phyloP scores from a whole-genome alignment of 2,329 filamentous ascomycete genomes.

The Sodiomyces alkalinus region DNA sequence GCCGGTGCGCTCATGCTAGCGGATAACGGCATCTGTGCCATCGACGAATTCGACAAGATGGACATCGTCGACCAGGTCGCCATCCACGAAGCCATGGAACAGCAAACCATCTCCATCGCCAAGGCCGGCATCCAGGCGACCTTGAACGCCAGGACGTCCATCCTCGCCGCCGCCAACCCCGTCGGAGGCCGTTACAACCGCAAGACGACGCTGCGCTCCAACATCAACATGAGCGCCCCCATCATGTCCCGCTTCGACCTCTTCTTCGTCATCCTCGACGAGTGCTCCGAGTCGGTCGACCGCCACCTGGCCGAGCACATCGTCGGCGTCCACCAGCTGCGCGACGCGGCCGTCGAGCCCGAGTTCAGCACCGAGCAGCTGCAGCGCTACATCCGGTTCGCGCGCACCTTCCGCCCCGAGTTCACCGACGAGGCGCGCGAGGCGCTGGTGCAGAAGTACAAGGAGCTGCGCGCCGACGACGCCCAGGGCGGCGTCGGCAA shows the following conservation, averaged over 20 bases:
- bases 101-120: slow-evolving; percentile 97
- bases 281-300: slow-evolving; percentile 86
- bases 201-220: slow-evolving; percentile 81
- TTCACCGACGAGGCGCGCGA: slow-evolving; percentile 80
- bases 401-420: slow-evolving; percentile 81
- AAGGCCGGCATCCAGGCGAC: slow-evolving; percentile 98
- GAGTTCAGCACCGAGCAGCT: slow-evolving; percentile 94
- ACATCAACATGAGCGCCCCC: slow-evolving; percentile 96
- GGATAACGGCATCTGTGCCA: slow-evolving; percentile 92
- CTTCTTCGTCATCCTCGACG: slow-evolving; percentile 95
- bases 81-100: slow-evolving; percentile 99
- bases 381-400: slow-evolving; percentile 94
- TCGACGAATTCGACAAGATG: slow-evolving; percentile 99
- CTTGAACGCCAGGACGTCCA: slow-evolving; percentile 86
- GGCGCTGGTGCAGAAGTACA: slow-evolving; percentile 82
- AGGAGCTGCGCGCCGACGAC: slow-evolving; percentile 85
- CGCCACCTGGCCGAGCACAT: slow-evolving; percentile 89
- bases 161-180: slow-evolving; percentile 90
- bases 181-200: slow-evolving; percentile 95
- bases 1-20: slow-evolving; percentile 95
- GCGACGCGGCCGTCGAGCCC: slow-evolving; percentile 80
- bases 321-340: slow-evolving; percentile 80
- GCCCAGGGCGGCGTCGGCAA: slow-evolving; percentile 85
- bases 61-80: slow-evolving; percentile 93
- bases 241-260: slow-evolving; percentile 99